Base-by-base conservation (phyloP, 208 protist genomes). In the Histomonas meleagridis region DNA sequence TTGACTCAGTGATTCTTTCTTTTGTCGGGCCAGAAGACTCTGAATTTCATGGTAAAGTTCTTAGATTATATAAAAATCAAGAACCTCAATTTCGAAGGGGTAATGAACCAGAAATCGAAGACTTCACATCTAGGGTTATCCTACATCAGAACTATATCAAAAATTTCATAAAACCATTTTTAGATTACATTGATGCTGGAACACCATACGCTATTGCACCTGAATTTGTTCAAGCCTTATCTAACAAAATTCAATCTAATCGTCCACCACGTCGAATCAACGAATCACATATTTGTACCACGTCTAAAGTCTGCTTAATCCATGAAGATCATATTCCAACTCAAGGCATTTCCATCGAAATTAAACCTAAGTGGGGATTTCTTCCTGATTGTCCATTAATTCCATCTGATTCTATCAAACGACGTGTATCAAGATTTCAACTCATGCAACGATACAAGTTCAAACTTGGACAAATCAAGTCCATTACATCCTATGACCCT, bases 51-150 rank as follows among this genome's bases (percentile, higher is more conserved):
- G 26, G 23, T 14, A 86, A 86, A 86, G 46, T 46, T 28, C 12
- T 86, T 12, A 86, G 76, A 38, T 55, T 86, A 86, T 86, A 57
- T 28, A 86, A 86, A 48, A 86, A 86, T 43, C 76, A 43, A 32
- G 55, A 86, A 18, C 26, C 51, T 55, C 46, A 23, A 57, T 86
- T 38, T 16, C 23, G 43, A 12, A 32, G 40, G 18, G 40, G 40
- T 38, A 48, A 86, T 12, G 40, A 32, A 86, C 23, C 18, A 86
- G 21, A 10, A 65, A 12, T 65, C n/a, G 7, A 10, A n/a, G 60
- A 65, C 23, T 65, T 65, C 23, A 86, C 43, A 48, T 14, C 51
- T 16, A 86, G 46, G 26, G 18, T 86, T 12, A 12, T n/a, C 18
- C 40, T 86, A 38, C 76, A 46, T 86, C 26, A 51, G 7, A 55